These are phyloP conservation scores for Sapria himalayana DNA, from an alignment of 345 rosid genomes.

Conservation along the genomic window DNA sequence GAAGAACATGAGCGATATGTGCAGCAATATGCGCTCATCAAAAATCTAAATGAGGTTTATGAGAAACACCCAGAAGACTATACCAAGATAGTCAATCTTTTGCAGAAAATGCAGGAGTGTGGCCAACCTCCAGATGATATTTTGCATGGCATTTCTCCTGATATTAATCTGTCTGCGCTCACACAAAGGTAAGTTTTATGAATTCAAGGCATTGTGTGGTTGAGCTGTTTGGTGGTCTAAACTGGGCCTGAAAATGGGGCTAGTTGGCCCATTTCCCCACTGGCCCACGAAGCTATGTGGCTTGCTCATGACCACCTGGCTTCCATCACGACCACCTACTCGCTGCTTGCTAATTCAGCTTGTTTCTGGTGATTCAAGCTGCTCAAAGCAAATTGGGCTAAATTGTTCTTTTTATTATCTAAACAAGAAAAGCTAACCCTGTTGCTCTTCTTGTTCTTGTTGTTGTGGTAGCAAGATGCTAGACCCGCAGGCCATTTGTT, in stretches of 20 bases:
- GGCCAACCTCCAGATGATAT: conserved; percentile 95
- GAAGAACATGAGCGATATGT: conserved; percentile 54
- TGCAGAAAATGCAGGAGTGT: conserved; percentile 99
- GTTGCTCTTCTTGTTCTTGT: neutral
- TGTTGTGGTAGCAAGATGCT: conserved; percentile 34
- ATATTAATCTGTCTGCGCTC: conserved; percentile 53
- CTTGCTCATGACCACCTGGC: neutral
- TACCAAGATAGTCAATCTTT: conserved; percentile 65
- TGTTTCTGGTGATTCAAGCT: no score
- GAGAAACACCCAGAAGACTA: conserved; percentile 58
- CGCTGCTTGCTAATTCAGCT: conserved; percentile 52
- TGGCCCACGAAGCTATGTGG: neutral
- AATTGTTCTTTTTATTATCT: neutral
- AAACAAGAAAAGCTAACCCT: no score
- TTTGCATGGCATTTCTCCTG: conserved; percentile 78
- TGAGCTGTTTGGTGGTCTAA: neutral
- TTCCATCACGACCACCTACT: conserved; percentile 1
- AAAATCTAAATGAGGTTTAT: conserved; percentile 59
- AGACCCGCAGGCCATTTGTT: conserved; percentile 50
- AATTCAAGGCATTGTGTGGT: neutral
- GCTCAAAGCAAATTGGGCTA: neutral
- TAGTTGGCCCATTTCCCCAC: no score
- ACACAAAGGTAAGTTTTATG: conserved; percentile 57
- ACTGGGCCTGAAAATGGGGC: neutral
- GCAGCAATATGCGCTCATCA: conserved; percentile 54